Evolutionary conservation across 2,329 filamentous ascomycete genomes (phyloP), one percentile per base, ranked within the genome.

Genomic region (Eutypa lata): DNA sequence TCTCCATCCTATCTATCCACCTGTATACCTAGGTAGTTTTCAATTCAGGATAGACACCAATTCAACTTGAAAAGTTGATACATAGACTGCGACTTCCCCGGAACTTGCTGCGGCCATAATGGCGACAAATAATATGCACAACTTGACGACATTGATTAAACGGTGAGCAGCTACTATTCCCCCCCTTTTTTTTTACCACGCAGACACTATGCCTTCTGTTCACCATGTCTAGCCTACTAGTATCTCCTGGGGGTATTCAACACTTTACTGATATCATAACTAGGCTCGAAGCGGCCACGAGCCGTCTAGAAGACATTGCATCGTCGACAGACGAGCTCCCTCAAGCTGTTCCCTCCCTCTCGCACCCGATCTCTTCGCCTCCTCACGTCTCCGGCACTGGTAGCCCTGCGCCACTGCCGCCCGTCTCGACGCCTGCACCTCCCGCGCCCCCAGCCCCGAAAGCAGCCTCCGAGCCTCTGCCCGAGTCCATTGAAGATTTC

Each of bases 271-370:
- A 84, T 73, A 53, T 68, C 54, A 68, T 77, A 52, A 59, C 61
- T 70, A 99, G 94, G 76, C 89, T 99, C 63, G 94, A 99, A 81
- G 94, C 94, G 71, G 94, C 94, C 38, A 99, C 94, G 49, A 94
- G 91, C 59, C 87, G 94, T 54, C 84, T 99, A 52, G 94, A 99
- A 77, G 94, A 99, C 71, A 96, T 99, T 67, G 93, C 94, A 45
- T 86, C 89, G 60, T 88, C 90, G 16, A 84, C 81, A 51, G 76
- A 83, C 61, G 86, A 88, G 61, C 71, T 81, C 2, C 79, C 79
- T 51, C 80, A 75, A 65, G 77, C 76, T 57, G 74, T 75, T 40
- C 72, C 79, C 57, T 70, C 74, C 28, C 71, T 77, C 35, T 71
- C 73, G 47, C 71, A 72, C 53, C 66, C 74, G 47, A 61, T 73